phyloP scores from a whole-genome alignment of 73 alveolate genomes.

The Paramecium tetraurelia region DNA sequence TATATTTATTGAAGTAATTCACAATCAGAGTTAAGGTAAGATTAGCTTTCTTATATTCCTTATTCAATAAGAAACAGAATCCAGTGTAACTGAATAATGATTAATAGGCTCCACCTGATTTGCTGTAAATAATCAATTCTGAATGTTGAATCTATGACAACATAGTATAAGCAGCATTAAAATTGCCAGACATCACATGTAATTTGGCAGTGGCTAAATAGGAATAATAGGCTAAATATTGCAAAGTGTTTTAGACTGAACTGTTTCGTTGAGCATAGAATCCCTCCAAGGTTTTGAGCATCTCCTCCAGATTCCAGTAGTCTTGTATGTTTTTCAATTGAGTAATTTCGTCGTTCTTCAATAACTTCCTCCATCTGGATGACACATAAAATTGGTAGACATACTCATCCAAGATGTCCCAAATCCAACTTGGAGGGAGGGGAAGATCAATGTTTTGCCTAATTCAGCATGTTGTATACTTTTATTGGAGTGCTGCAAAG shows the following conservation, averaged over 20 bases:
- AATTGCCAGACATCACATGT: conserved; percentile 3
- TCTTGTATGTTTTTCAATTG: neutral
- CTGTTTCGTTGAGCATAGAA: neutral
- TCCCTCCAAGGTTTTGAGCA: neutral
- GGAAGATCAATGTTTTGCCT: conserved; percentile 15
- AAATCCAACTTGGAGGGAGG: conserved; percentile 24
- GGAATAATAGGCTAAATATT: neutral
- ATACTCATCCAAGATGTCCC: conserved; percentile 25
- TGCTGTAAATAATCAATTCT: neutral
- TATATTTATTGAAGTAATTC: neutral
- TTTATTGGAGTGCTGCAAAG: neutral
- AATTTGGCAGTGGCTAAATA: neutral
- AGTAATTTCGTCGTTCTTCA: neutral
- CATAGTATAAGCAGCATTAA: neutral
- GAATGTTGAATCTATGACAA: neutral
- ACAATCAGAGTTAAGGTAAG: neutral
- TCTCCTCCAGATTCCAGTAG: neutral
- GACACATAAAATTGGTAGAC: conserved; percentile 12
- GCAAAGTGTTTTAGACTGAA: neutral
- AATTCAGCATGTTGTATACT: neutral
- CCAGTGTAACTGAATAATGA: neutral
- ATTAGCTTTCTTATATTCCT: conserved; percentile 5
- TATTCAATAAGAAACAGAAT: neutral
- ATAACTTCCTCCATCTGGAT: conserved; percentile 38
- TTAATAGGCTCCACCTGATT: neutral